A percentile compares a stretch with the other conserved stretches of the same genome.
phyloP scores from a whole-genome alignment of 345 rosid genomes.

The Nasturtium officinale region DNA sequence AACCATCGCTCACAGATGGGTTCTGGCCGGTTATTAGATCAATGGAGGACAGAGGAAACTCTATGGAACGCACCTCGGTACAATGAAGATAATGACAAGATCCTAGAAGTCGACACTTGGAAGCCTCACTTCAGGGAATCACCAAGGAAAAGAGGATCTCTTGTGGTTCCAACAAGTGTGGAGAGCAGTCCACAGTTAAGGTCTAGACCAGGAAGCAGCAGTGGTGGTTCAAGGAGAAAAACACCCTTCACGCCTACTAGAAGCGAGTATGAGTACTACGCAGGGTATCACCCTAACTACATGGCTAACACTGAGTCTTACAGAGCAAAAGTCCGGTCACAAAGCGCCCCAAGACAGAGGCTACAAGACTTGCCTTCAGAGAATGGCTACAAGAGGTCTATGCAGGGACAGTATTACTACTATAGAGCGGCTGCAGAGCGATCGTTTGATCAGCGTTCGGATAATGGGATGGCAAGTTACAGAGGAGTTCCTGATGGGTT shows the following conservation, averaged over 20 bases:
- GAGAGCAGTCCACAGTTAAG: slow-evolving; percentile 76
- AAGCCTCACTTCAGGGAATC: slow-evolving; percentile 66
- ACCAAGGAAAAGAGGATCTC: slow-evolving; percentile 55
- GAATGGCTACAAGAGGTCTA: slow-evolving; percentile 41
- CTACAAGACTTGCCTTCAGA: slow-evolving; percentile 49
- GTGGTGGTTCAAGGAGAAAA: slow-evolving; percentile 58
- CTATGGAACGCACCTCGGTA: slow-evolving; percentile 46
- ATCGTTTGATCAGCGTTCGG: slow-evolving; percentile 46
- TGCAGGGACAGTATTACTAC: slow-evolving; percentile 50
- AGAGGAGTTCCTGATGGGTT: slow-evolving; percentile 14
- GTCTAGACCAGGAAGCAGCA: slow-evolving; percentile 68
- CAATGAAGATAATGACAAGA: slow-evolving; percentile 65
- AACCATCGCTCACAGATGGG: slow-evolving; percentile 45
- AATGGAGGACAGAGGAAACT: slow-evolving; percentile 72
- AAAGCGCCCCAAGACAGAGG: slow-evolving; percentile 95
- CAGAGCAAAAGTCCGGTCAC: slow-evolving; percentile 81
- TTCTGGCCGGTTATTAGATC: slow-evolving; percentile 66
- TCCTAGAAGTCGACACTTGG: slow-evolving; percentile 97
- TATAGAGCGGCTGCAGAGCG: slow-evolving; percentile 39
- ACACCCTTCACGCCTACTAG: slow-evolving; percentile 78
- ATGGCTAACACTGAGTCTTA: slow-evolving; percentile 94
- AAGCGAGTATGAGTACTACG: slow-evolving; percentile 68
- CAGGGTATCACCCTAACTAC: slow-evolving; percentile 75
- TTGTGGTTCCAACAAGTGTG: slow-evolving; percentile 50
- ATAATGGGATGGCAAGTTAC: slow-evolving; percentile 44